These are phyloP conservation scores for Ormosia semicastrata DNA, from an alignment of 306 rosid species.

Conservation along the genomic window DNA sequence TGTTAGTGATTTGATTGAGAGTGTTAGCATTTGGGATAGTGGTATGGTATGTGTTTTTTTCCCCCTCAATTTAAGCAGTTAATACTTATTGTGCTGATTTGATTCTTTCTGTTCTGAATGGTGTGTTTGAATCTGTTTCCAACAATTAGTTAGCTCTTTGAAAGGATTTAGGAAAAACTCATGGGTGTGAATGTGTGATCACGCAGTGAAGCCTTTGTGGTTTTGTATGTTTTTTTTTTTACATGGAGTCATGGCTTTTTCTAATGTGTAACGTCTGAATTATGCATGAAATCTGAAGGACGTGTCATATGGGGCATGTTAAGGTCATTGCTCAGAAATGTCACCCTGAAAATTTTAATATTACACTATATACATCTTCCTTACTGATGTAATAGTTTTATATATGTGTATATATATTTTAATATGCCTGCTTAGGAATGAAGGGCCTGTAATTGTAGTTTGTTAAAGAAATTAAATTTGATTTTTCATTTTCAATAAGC, in stretches of 20 bases:
- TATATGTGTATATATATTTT: not conserved
- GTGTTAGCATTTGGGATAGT: not conserved
- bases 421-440: not conserved
- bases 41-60: too few relatives aligned
- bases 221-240: not conserved
- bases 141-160: too few relatives aligned
- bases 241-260: not conserved
- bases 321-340: not conserved
- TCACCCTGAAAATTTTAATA: not conserved
- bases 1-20: not conserved
- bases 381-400: not conserved
- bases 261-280: not conserved
- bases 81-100: not conserved
- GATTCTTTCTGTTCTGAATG: not conserved
- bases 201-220: not conserved
- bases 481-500: not conserved
- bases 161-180: not conserved
- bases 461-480: not conserved
- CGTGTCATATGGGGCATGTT: not conserved
- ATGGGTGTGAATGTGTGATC: not conserved
- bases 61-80: not conserved
- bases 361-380: not conserved
- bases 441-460: not conserved
- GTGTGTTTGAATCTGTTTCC: not conserved
- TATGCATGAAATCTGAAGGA: not conserved